Conservation (phyloP, 2,329 filamentous ascomycete species). For the Ustilaginoidea virens region DNA sequence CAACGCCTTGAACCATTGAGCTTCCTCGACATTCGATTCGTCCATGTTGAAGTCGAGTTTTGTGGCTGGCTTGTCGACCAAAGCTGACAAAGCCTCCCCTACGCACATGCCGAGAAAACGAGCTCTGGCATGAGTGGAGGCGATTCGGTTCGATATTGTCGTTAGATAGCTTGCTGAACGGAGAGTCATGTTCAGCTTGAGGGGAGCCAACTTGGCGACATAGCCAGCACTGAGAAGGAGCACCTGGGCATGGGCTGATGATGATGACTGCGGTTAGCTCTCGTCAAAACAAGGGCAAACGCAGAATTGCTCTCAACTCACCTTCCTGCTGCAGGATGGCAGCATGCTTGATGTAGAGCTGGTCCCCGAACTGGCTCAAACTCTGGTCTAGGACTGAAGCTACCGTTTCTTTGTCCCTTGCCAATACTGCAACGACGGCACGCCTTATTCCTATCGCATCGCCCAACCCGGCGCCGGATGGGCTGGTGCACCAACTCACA, state of each 20-base stretch:
- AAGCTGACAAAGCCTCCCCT: constrained; percentile 51
- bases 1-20: constrained; percentile 58
- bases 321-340: constrained; percentile 82
- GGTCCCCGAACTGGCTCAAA: constrained; percentile 65
- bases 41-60: constrained; percentile 74
- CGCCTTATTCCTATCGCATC: constrained; percentile 50
- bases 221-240: constrained; percentile 67
- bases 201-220: constrained; percentile 47
- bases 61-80: constrained; percentile 54
- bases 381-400: constrained; percentile 48
- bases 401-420: constrained; percentile 34
- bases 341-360: constrained; percentile 72
- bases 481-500: constrained; percentile 47
- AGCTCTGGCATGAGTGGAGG: constrained; percentile 56
- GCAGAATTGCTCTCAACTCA: constrained; percentile 15
- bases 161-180: constrained; percentile 61
- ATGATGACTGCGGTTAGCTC: constrained; percentile 9
- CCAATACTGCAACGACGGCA: constrained; percentile 44
- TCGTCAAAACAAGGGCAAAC: too few species aligned
- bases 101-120: constrained; percentile 81
- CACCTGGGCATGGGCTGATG: constrained; percentile 59
- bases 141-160: constrained; percentile 71
- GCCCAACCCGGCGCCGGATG: constrained; percentile 49
- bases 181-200: constrained; percentile 52
- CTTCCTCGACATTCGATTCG: constrained; percentile 59